A percentile compares a stretch with the other conserved stretches of the same genome.
These are phyloP conservation scores for Suillus discolor DNA, from an alignment of 768 basidiomycete species.

Conservation along the genomic window DNA sequence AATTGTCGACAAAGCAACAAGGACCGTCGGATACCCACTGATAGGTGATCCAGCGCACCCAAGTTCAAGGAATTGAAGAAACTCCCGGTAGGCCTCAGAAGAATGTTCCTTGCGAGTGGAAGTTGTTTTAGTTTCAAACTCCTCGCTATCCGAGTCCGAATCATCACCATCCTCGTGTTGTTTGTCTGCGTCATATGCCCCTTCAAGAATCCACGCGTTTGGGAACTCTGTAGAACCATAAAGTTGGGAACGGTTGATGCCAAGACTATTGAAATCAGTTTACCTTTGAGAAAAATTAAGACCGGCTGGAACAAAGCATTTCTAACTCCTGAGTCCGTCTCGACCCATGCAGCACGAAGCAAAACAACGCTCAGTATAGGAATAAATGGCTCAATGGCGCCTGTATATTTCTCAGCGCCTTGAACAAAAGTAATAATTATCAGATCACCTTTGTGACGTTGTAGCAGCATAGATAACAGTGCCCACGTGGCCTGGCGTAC, in stretches of 20 bases:
- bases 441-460: conserved; percentile 45
- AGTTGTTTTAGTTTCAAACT: not conserved
- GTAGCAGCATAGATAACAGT: conserved; percentile 49
- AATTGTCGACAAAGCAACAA: conserved; percentile 82
- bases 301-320: conserved; percentile 69
- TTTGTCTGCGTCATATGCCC: conserved; percentile 14
- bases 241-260: not conserved
- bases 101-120: conserved; percentile 12
- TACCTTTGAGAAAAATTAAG: conserved; percentile 73
- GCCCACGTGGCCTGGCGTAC: conserved; percentile 76
- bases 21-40: conserved; percentile 79
- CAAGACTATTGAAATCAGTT: not conserved
- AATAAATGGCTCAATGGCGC: conserved; percentile 33
- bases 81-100: conserved; percentile 64
- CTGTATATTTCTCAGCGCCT: conserved; percentile 17
- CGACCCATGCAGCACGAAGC: conserved; percentile 71
- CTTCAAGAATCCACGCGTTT: conserved; percentile 62
- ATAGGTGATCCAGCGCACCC: conserved; percentile 81
- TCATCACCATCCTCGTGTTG: conserved; percentile 37
- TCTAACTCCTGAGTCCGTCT: conserved; percentile 72
- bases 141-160: conserved; percentile 28
- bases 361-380: conserved; percentile 56
- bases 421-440: conserved; percentile 8
- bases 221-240: conserved; percentile 53
- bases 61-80: conserved; percentile 75